These are phyloP conservation scores for Durusdinium trenchii DNA, from an alignment of 73 alveolate species.

Conservation along the genomic window DNA sequence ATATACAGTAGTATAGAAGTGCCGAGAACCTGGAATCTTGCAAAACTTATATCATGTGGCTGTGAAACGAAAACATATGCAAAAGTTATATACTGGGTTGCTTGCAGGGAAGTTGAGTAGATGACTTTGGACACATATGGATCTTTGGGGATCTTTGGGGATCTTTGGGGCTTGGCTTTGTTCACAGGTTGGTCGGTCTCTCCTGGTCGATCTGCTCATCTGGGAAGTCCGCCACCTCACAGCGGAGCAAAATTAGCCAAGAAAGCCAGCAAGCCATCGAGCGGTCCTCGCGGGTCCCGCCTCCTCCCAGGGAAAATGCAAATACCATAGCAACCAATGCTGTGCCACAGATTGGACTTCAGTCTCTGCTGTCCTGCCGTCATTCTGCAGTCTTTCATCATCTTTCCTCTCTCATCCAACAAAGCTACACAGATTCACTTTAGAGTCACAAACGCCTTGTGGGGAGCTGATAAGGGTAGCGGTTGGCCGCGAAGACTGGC, in stretches of 20 bases:
- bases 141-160: too few species aligned
- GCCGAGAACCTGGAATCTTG: too few species aligned
- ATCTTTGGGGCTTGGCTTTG: too few species aligned
- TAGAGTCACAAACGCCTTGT: too few species aligned
- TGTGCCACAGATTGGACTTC: slow-evolving; percentile 51
- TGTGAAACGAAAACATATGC: too few species aligned
- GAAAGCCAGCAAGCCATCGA: background rate
- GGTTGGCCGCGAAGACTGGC: slow-evolving; percentile 86
- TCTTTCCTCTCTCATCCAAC: background rate
- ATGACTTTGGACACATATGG: too few species aligned
- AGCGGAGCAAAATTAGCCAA: background rate
- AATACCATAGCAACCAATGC: slow-evolving; percentile 86
- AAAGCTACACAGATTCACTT: background rate
- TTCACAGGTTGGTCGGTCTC: too few species aligned
- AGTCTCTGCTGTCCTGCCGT: background rate
- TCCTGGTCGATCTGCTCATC: slow-evolving; percentile 71
- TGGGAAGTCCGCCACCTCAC: slow-evolving; percentile 53
- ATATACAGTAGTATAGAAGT: too few species aligned
- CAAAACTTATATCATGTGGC: too few species aligned
- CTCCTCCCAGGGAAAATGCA: slow-evolving; percentile 85
- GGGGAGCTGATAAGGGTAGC: slow-evolving; percentile 89
- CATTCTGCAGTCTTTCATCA: background rate
- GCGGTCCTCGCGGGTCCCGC: background rate
- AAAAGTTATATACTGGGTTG: too few species aligned
- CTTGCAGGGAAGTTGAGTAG: too few species aligned